Evolutionary conservation across 805 yeast species (phyloP), one percentile per base, ranked within the genome.

Genomic region (Metschnikowia gruessii): DNA sequence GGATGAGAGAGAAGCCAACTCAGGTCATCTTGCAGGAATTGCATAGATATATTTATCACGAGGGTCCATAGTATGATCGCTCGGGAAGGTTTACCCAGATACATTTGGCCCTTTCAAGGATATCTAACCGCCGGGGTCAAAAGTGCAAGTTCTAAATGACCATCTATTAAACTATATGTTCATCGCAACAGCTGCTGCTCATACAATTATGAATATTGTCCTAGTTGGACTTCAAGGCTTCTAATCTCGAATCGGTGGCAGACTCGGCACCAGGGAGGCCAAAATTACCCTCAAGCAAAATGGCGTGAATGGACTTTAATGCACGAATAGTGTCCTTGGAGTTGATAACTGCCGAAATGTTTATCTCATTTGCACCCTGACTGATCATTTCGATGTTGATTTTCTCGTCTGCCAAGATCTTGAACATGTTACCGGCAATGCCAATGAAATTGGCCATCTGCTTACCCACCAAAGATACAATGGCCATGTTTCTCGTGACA

Each of bases 291-390:
- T 83, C 84, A 54, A 92, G 68, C 51, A 92, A 68, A 49, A 80
- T 82, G 37, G 83, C 85, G 63, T 94, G 99, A 48, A 94, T 82
- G 4, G 90, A 85, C 62, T 82, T 82, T 55, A 94, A 75, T 3
- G 98, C 98, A 64, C 87, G 86, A 26, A 88, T 69, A 12, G 95
- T 83, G 61, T 94, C 94, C 46, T 72, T 70, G 55, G 87, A 89
- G 53, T 86, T 87, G 51, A 94, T 89, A 43, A 94, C 99, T 54
- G 97, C 95, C 29, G 96, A 87, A 43, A 94, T 94, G 65, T 94
- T 94, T 61, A 94, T 94, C 69, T 94, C 99, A 61, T 92, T 92
- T 16, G 98, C 97, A 59, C 99, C 99, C 76, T 94, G 99, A 48
- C 90, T 81, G 68, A 94, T 94, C 99, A 94, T 94, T 68, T 94